A percentile compares a stretch with the other conserved stretches of the same genome.
Evolutionary conservation across 768 basidiomycete species (phyloP).

Genomic region (Xerocomellus intermedius): DNA sequence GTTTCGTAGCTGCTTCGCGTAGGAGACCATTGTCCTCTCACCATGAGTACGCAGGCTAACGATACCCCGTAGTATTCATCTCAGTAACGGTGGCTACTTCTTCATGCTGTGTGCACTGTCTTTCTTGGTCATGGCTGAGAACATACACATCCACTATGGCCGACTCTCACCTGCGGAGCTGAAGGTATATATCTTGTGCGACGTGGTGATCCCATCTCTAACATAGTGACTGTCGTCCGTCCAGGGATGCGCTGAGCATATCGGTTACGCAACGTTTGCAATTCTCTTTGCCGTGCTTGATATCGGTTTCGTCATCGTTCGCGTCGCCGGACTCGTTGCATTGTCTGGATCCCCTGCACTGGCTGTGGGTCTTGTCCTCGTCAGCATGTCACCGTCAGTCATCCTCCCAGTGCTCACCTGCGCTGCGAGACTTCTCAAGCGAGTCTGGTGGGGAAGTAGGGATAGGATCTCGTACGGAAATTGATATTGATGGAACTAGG

Average conservation of each 20-base stretch:
- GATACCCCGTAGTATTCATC: conserved; percentile 10
- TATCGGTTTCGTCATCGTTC: conserved; percentile 12
- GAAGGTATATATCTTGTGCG: conserved; percentile 8
- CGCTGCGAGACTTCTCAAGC: not conserved
- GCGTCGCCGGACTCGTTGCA: conserved; percentile 3
- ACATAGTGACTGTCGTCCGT: no score
- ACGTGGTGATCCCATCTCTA: no score
- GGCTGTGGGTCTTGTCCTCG: conserved; percentile 5
- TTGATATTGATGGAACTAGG: not conserved
- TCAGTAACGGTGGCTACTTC: not conserved
- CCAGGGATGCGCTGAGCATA: not conserved
- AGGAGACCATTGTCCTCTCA: not conserved
- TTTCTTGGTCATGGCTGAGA: conserved; percentile 18
- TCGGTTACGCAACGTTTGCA: conserved; percentile 10
- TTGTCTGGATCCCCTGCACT: conserved; percentile 8
- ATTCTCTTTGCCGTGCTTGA: conserved; percentile 6
- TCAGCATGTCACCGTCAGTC: not conserved
- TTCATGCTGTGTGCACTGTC: conserved; percentile 8
- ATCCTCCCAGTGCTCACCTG: not conserved
- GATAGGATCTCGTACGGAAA: not conserved
- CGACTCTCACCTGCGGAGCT: conserved; percentile 16
- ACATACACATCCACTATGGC: conserved; percentile 15
- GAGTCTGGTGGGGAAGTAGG: not conserved
- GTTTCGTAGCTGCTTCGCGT: conserved; percentile 11
- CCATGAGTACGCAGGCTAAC: not conserved